Evolutionary conservation across 169 alveolate species (phyloP).

Genomic region (Eimeria acervulina): DNA sequence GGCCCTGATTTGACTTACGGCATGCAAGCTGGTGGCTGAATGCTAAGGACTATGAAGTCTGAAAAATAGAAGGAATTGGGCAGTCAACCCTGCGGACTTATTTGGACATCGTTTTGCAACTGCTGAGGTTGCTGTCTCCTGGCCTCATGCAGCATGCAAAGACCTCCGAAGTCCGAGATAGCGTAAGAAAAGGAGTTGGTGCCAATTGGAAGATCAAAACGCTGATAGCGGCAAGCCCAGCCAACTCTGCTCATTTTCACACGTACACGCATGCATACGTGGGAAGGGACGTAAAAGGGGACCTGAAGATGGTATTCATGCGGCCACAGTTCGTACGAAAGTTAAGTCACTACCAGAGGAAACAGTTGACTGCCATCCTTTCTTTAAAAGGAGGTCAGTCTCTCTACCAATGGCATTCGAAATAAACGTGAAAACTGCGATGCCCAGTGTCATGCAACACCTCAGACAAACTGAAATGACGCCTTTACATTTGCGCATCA

Average conservation of each 20-base stretch:
- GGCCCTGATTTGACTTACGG: neutral
- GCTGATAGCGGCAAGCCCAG: conserved; percentile 93
- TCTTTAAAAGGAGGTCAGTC: neutral
- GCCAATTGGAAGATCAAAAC: conserved; percentile 91
- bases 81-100: neutral
- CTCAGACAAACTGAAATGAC: no score
- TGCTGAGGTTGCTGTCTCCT: conserved; percentile 6
- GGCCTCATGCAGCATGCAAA: conserved; percentile 59
- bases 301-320: neutral
- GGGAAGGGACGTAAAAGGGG: neutral
- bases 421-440: neutral
- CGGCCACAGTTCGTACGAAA: neutral
- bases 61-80: neutral
- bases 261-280: neutral
- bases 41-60: neutral
- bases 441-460: no score
- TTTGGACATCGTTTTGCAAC: neutral
- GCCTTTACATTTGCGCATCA: no score
- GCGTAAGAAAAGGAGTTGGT: conserved; percentile 86
- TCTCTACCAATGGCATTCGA: neutral
- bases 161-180: conserved; percentile 85
- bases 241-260: conserved; percentile 88
- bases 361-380: neutral
- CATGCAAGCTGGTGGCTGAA: neutral
- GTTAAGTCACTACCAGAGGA: neutral